These are phyloP conservation scores for Rhizopogon salebrosus DNA, from an alignment of 768 basidiomycete genomes.

Conservation along the genomic window DNA sequence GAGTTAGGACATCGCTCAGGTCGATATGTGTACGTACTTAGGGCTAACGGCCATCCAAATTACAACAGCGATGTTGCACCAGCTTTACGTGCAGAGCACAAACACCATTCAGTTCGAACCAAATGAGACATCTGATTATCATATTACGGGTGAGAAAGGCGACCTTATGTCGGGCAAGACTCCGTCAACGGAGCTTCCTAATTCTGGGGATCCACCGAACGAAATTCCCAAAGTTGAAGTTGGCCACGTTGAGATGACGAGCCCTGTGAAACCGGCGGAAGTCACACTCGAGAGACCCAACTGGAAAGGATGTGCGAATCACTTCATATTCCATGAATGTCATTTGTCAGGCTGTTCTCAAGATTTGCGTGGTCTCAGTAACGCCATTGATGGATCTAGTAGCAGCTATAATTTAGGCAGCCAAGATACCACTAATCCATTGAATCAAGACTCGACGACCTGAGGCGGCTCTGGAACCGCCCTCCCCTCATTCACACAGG, in stretches of 20 bases:
- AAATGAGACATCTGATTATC: background rate
- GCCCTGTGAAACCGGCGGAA: constrained; percentile 22
- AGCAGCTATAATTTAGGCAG: background rate
- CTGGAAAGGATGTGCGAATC: constrained; percentile 3
- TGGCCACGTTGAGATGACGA: constrained; percentile 10
- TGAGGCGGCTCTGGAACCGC: background rate
- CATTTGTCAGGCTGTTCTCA: background rate
- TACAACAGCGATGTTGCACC: background rate
- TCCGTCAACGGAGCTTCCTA: background rate
- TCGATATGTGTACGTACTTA: background rate
- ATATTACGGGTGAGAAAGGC: constrained; percentile 1
- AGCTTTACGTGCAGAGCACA: too few relatives aligned
- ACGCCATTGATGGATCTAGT: background rate
- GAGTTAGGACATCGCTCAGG: constrained; percentile 2
- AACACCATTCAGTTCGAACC: background rate
- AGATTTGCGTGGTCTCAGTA: background rate
- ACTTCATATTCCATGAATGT: background rate
- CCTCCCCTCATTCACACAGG: background rate
- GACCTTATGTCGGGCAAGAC: background rate
- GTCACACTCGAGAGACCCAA: background rate
- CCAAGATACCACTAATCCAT: background rate
- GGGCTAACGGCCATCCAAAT: background rate
- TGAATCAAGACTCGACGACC: background rate
- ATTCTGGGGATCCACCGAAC: constrained; percentile 15
- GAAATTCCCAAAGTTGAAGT: constrained; percentile 19